These are phyloP conservation scores for Globomyces pollinis-pini DNA, from an alignment of 192 early-diverging fungal genomes.

Conservation along the genomic window DNA sequence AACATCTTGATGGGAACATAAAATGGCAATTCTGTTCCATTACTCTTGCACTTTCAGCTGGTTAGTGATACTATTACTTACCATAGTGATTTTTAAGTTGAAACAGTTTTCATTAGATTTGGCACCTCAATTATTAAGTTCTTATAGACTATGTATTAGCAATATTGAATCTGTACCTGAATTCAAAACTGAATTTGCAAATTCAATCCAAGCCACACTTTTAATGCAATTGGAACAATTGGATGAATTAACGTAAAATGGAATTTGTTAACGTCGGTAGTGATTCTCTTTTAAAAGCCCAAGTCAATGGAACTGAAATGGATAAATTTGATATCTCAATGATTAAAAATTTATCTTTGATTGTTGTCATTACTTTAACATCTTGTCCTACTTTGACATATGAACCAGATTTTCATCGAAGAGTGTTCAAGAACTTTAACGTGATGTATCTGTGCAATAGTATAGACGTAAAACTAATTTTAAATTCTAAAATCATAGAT, in stretches of 20 bases:
- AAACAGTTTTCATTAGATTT: no score
- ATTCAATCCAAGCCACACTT: neutral
- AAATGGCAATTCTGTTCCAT: neutral
- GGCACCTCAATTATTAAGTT: no score
- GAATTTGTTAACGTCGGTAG: no score
- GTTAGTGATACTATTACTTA: neutral
- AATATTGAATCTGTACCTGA: neutral
- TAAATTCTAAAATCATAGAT: slow-evolving; percentile 4
- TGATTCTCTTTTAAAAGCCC: neutral
- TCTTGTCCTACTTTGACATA: slow-evolving; percentile 8
- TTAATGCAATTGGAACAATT: neutral
- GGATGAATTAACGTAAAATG: neutral
- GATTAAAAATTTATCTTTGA: slow-evolving; percentile 31
- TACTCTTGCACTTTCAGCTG: neutral
- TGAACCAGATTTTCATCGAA: neutral
- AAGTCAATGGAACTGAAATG: neutral
- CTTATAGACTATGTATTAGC: no score
- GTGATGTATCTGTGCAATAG: neutral
- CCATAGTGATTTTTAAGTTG: no score
- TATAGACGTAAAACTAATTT: neutral
- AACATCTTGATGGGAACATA: neutral
- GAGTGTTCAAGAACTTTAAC: neutral
- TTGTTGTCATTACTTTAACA: slow-evolving; percentile 22
- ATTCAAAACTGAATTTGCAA: neutral
- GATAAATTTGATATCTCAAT: slow-evolving; percentile 13